Base-by-base conservation (phyloP, 2,329 filamentous ascomycete genomes). In the Periconia sp. region DNA sequence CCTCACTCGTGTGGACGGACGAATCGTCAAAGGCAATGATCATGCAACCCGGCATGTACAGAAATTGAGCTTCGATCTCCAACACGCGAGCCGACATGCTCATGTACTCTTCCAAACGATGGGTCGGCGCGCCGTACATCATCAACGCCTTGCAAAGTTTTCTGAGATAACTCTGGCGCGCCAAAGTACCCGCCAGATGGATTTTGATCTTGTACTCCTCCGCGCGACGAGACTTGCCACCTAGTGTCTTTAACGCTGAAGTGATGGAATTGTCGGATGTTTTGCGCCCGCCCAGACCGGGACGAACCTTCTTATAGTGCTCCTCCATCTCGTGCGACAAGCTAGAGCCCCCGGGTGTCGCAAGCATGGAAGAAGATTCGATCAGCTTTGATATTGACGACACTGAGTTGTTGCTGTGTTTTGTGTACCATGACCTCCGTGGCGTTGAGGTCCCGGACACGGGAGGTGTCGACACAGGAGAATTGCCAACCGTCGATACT, bases 31-130 rank as follows among this genome's bases (percentile, higher is more conserved):
- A 96, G 5, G 91, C 93, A 68, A 96, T 89, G 52, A 97, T 90
- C 92, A 97, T 97, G 67, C 90, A 95, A 0, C 90, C 90, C 0
- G 92, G 92, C 30, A 96, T 85, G 69, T 96, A 97, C 19, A 96
- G 77, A 63, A 94, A 96, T 65, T 96, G 91, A 6, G 88, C 89
- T 60, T 96, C 89, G 15, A 96, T 92, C 72, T 92, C 90, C 37
- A 97, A 82, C 1, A 94, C 90, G n/a, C 90, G 83, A 1, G 92
- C 88, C 9, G 90, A 92, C 89, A 93, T 95, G 58, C 83, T 87
- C 84, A 97, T 87, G 72, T 96, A 96, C 69, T 96, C 89, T 73
- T 97, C 92, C 18, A 97, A 79, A 11, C 92, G 87, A 76, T 97
- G 92, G 0, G 92, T 96, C 1, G 92, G 92, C 1, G 92, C 92